Evolutionary conservation across 2,329 filamentous ascomycete species (phyloP), one percentile per base, ranked within the genome.

Genomic region (Hypocrella siamensis): DNA sequence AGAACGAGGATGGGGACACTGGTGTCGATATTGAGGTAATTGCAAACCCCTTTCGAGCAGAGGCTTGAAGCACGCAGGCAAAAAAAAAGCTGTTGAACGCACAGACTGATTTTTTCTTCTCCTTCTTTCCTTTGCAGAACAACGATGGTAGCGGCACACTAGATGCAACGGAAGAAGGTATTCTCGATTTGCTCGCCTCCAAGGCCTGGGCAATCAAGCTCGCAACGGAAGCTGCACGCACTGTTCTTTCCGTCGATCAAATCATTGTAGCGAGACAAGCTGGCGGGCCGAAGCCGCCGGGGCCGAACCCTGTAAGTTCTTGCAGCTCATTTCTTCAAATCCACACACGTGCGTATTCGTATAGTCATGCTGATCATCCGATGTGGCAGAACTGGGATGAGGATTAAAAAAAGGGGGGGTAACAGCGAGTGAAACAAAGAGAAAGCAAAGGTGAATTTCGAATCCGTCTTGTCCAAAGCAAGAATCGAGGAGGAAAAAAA

Each of bases 241-340:
- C 90, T 30, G 80, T 98, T 19, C 65, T 98, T 41, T 93, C 85
- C 30, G 90, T 98, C 25, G 90, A 98, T 58, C 92, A 98, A 63
- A 98, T 98, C 51, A 98, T 98, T 52, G 90, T 98, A 35, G 86
- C 92, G 40, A 76, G 88, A 61, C 90, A 96, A 63, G 90, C 92
- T 30, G 90, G 90, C 51, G 90, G 90, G 24, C 90, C 92, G 16
- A 98, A 98, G 70, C 88, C 88, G 35, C 90, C 90, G 19, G 86
- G 81, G 29, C 90, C 85, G 44, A 94, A 94, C 60, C 79, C 86
- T 28, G 64, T 68, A 51, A 49, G 64, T 56, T 32, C 15, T n/a
- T 15, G 14, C 16, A n/a, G n/a, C n/a, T 15, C 17, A 24, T 3
- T 26, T 31, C 12, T 12, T 19, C 9, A 24, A 24, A 24, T 12